Evolutionary conservation across 2,329 filamentous ascomycete species (phyloP), one percentile per base, ranked within the genome.

Genomic region (Ophiostoma himal-ulmi): DNA sequence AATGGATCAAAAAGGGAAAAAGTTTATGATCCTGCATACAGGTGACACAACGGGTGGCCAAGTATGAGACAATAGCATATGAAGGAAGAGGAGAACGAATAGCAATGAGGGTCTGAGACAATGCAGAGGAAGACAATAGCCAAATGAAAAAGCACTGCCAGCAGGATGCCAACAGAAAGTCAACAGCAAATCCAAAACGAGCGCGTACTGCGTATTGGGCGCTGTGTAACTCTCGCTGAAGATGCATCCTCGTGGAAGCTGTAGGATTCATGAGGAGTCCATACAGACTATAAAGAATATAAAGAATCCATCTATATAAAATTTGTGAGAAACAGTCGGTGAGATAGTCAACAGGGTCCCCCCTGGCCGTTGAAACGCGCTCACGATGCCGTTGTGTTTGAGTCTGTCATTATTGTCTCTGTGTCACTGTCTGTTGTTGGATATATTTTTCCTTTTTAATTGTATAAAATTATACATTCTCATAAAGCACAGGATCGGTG

Each of bases 401-500:
- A n/a, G 44, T 17, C 52, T 11, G 20, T 26, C 20, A 20, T 48
- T 22, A 13, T 3, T 34, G 57, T 57, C n/a, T 34, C 13, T 62
- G 57, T 62, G 11, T 26, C 8, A 10, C 22, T 26, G 52, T 57
- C 44, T 67, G 39, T 39, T 39, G n/a, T 30, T 30, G 2, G 30
- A 30, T 3, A 30, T 30, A 30, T 30, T 30, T 30, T 30, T 30
- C 30, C 3, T 30, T 30, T 30, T 30, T 30, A 30, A 30, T 30
- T 30, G 30, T 30, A 30, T 30, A 30, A 30, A 30, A 30, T 3
- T 30, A 30, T 30, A 30, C 57, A 52, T 11, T 30, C 39, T 11
- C 10, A 20, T 37, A 20, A 26, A 26, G 52, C 44, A 62, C 69
- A n/a, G 65, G 65, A 70, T 70, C 65, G 69, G 66, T 68, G 69